Evolutionary conservation across 176 grass and related monocot genomes (phyloP), one percentile per base, ranked within the genome.

Genomic region (Pontederia crassipes): DNA sequence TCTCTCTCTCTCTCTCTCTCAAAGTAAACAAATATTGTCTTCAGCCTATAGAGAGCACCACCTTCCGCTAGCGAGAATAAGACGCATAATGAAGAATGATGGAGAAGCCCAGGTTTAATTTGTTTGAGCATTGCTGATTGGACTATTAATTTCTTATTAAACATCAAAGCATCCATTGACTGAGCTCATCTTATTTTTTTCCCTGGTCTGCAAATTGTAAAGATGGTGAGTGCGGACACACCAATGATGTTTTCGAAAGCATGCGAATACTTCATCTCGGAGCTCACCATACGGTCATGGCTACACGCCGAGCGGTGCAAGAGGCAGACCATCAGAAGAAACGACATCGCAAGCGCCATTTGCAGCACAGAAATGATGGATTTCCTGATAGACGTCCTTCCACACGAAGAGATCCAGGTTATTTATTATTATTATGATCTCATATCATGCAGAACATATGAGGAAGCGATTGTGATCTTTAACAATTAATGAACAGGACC

Each of bases 21-120:
- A 24, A 24, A 24, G 20, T 24, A 24, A 24, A 24, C 20, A 24
- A 24, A 24, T 24, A 24, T 24, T 40, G 32, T 40, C 4, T 40
- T 40, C 52, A 69, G 66, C 28, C 17, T 13, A 46, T 32, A 69
- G 52, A 46, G 28, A 56, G 53, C 51, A 69, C 28, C 52, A 69
- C 15, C 66, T 69, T 28, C 66, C 66, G 18, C 52, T 69, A 20
- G 66, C 66, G 24, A 56, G 66, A n/a, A 69, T 69, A 15, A 69
- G 55, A 46, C 28, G 66, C 8, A 56, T 69, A 69, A 69, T 69
- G 66, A 69, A 69, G 46, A n/a, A 45, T 15, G 66, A 69, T 4
- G 53, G 66, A n/a, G 66, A 45, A 45, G 66, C 53, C 45, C 54
- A 69, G 66, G 66, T 69, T 24, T 24, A 24, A 24, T 24, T 54